phyloP scores from a whole-genome alignment of 2,329 filamentous ascomycete genomes.

The Davidsoniella neocaledoniae region DNA sequence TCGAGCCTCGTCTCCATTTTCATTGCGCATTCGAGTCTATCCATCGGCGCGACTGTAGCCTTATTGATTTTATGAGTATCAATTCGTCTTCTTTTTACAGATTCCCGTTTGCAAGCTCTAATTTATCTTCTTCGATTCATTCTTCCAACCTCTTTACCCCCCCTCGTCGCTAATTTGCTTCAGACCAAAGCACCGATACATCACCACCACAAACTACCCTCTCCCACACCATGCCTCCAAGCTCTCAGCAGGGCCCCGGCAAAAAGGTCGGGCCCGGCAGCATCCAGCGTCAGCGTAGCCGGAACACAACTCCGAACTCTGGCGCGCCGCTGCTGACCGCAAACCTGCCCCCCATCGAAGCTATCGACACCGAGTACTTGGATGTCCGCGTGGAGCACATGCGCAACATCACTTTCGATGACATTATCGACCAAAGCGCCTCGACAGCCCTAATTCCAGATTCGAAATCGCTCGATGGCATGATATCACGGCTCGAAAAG shows the following conservation, averaged over 20 bases:
- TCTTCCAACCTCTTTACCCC: neutral
- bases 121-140: too few relatives aligned
- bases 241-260: conserved; percentile 43
- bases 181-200: too few relatives aligned
- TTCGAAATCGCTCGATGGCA: conserved; percentile 44
- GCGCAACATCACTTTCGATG: conserved; percentile 47
- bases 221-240: conserved; percentile 34
- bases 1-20: too few relatives aligned
- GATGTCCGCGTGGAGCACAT: conserved; percentile 43
- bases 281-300: conserved; percentile 51
- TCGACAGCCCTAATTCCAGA: conserved; percentile 42
- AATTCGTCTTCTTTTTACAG: too few relatives aligned
- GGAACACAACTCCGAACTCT: conserved; percentile 60
- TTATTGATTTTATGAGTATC: too few relatives aligned
- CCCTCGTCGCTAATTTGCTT: neutral
- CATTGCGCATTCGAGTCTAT: too few relatives aligned
- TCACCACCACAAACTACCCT: neutral
- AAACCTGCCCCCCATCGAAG: conserved; percentile 36
- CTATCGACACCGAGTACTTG: conserved; percentile 47
- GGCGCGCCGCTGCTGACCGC: conserved; percentile 19
- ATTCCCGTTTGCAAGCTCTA: too few relatives aligned
- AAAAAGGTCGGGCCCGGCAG: conserved; percentile 46
- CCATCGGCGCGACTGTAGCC: too few relatives aligned
- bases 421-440: conserved; percentile 47
- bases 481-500: conserved; percentile 45